Evolutionary conservation across 306 rosid species (phyloP), one percentile per base, ranked within the genome.

Genomic region (Corylus heterophylla): DNA sequence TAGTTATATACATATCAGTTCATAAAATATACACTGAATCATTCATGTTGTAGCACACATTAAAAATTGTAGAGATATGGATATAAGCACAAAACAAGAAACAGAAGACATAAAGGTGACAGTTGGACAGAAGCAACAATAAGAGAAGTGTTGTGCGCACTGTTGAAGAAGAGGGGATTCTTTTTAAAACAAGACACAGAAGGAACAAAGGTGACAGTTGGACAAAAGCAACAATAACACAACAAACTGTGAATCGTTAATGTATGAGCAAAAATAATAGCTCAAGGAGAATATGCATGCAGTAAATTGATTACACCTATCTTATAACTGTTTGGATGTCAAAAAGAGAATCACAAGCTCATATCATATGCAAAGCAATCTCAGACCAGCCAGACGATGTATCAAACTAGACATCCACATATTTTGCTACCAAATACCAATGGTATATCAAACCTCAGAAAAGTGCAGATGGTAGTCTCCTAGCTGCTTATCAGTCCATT

Each of bases 391-490:
- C 11, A 1, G 7, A 55, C 29, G 27, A 35, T 3, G 56, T 31
- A 66, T 72, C 25, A 8, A 54, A 45, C 42, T 55, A 31, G 27
- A 49, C 25, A 67, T 16, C 63, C 35, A 58, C 39, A 78, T 77
- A 63, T 29, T 61, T 50, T 72, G 50, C 70, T 63, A 16, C 69
- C 73, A 84, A 80, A 67, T 63, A 16, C 69, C 73, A 84, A 80
- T 62, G 62, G 73, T 74, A 77, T 45, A 83, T 47, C 91, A 74
- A 81, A 95, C 98, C 98, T 95, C 98, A 74, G 81, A 73, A 78
- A 91, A 95, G 81, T 95, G 91, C 80, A 89, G 76, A 84, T 92
- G 98, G 92, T 95, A 95, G 85, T 95, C 98, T 86, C 93, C 96
- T 74, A 95, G 92, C 76, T 88, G 96, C 88, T 87, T 93, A 83